These are phyloP conservation scores for Phytophthora ramorum DNA, from an alignment of 352 stramenopile species.

Conservation along the genomic window DNA sequence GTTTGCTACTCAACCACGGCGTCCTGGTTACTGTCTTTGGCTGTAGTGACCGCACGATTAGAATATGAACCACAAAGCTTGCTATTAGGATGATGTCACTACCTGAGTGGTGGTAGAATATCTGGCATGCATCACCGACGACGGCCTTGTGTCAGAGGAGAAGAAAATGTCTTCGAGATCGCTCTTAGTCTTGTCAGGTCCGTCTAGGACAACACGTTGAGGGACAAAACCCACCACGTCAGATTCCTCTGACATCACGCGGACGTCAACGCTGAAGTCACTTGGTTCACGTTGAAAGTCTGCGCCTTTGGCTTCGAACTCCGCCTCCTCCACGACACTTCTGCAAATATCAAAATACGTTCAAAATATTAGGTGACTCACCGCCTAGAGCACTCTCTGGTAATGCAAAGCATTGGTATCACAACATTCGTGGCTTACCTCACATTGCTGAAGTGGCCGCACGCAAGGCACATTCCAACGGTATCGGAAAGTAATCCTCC, in stretches of 20 bases:
- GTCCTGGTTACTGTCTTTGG: not conserved
- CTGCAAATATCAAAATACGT: not conserved
- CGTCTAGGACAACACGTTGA: not conserved
- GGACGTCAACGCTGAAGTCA: not conserved
- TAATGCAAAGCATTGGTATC: not conserved
- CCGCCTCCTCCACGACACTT: not conserved
- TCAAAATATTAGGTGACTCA: not conserved
- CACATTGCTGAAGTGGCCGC: constrained; percentile 5
- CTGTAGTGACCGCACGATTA: not conserved
- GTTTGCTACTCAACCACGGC: constrained; percentile 47
- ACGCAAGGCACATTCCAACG: constrained; percentile 16
- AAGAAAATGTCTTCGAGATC: constrained; percentile 41
- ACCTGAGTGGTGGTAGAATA: constrained; percentile 13
- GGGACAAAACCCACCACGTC: not conserved
- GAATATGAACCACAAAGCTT: not conserved
- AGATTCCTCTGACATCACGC: not conserved
- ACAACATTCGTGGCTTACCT: constrained; percentile 15
- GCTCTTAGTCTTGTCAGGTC: not conserved
- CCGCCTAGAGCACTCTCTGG: no score
- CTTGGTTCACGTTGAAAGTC: not conserved
- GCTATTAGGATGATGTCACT: not conserved
- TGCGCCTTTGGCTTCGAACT: not conserved
- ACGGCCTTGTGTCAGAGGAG: not conserved
- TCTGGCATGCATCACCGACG: not conserved
- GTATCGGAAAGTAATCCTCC: not conserved